Base-by-base conservation (phyloP, 2,329 filamentous ascomycete species). In the Zymoseptoria crescenta region DNA sequence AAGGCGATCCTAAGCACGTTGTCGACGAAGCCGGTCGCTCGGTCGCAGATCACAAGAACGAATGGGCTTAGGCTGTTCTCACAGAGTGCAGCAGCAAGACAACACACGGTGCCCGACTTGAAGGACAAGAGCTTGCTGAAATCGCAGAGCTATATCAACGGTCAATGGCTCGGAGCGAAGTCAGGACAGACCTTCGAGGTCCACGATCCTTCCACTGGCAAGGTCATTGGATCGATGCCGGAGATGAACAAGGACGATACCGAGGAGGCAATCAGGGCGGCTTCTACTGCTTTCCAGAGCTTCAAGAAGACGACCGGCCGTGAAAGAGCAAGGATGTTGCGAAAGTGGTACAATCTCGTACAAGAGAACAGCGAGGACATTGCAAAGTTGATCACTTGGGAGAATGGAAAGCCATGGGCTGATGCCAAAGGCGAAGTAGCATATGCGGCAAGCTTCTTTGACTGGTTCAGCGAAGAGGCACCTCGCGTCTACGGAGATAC, bases 151-250 rank as follows among this genome's bases (percentile, higher is more conserved):
- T 96, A 93, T 72, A 86, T 97, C 70, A 93, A 99, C 73, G 94
- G 94, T 70, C 83, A 96, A 82, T 99, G 92, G 89, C 83, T 95
- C 62, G 81, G 83, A 67, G 89, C 93, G 67, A 84, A 85, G 70
- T 96, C 91, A 0, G 90, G 91, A 71, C 86, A 95, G 82, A 96
- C 91, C 52, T 99, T 97, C 74, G 87, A 94, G 72, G 89, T 96
- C 60, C 81, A 67, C 86, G 91, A 99, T 74, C 94, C 94, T 8
- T 86, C 91, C 2, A 90, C 90, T 8, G 89, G 89, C 65, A 83
- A 88, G 67, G 75, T 88, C 48, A 92, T 97, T 67, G 91, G 89
- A 59, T 89, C 84, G 24, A 87, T 87, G 72, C 91, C 94, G 63
- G 93, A 97, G 71, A 94, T 94, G 80, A 83, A 87, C 68, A 80